These are phyloP conservation scores for Neofusicoccum umdonicola DNA, from an alignment of 2,329 filamentous ascomycete species.

Conservation along the genomic window DNA sequence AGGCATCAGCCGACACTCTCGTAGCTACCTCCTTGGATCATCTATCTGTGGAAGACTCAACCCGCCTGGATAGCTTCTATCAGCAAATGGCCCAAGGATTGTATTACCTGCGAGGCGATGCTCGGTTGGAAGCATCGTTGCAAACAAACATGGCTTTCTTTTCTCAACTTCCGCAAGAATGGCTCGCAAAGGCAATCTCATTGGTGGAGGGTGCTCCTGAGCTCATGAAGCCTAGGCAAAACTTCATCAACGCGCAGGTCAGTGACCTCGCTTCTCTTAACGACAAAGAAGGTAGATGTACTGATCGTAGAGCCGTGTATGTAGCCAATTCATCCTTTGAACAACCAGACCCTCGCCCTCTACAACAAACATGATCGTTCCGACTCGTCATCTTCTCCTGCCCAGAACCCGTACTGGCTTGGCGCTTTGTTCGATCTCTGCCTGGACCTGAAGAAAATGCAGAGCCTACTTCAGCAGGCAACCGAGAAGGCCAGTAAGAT, in stretches of 20 bases:
- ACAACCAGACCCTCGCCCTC: conserved; percentile 44
- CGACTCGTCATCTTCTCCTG: neutral
- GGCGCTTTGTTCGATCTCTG: conserved; percentile 13
- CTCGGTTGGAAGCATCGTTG: neutral
- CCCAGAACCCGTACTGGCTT: conserved; percentile 4
- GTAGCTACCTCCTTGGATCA: conserved; percentile 34
- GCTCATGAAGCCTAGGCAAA: neutral
- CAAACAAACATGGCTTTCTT: conserved; percentile 19
- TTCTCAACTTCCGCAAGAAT: conserved; percentile 32
- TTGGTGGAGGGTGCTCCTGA: neutral
- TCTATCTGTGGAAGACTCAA: conserved; percentile 33
- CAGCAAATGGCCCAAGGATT: conserved; percentile 25
- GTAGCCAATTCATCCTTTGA: conserved; percentile 46
- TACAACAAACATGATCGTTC: conserved; percentile 17
- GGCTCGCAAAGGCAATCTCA: neutral
- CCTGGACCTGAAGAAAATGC: conserved; percentile 7
- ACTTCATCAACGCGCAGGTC: conserved; percentile 19
- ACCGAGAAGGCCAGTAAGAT: neutral
- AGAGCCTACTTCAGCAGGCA: neutral
- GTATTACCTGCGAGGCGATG: neutral
- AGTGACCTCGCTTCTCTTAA: conserved; percentile 19
- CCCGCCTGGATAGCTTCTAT: conserved; percentile 30
- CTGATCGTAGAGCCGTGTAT: conserved; percentile 19
- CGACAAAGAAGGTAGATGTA: conserved; percentile 1
- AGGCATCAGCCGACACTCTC: conserved; percentile 15